These are phyloP conservation scores for Taiwanofungus camphoratus DNA, from an alignment of 1,284 basidiomycete genomes.

Conservation along the genomic window DNA sequence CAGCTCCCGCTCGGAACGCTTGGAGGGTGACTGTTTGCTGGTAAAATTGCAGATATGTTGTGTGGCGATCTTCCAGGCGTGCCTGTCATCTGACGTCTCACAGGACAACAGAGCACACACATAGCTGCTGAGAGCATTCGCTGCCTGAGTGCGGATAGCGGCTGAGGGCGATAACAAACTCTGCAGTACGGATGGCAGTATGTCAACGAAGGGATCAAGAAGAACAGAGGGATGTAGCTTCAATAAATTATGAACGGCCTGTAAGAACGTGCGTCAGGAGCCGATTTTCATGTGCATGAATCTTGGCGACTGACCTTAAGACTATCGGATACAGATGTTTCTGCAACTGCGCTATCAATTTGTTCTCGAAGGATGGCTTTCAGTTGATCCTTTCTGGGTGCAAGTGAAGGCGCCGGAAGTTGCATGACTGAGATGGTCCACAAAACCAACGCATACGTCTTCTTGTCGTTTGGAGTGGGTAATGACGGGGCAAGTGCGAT, in stretches of 20 bases:
- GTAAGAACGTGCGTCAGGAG: background rate
- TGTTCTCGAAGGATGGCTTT: slow-evolving; percentile 28
- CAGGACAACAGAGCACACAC: slow-evolving; percentile 26
- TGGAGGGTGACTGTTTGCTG: slow-evolving; percentile 18
- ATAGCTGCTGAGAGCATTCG: slow-evolving; percentile 36
- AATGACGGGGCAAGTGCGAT: slow-evolving; percentile 30
- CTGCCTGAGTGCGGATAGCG: slow-evolving; percentile 33
- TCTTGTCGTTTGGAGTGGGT: slow-evolving; percentile 36
- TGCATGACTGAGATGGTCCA: slow-evolving; percentile 46
- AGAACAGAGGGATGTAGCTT: slow-evolving; percentile 28
- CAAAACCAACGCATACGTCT: slow-evolving; percentile 41
- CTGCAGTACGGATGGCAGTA: slow-evolving; percentile 35
- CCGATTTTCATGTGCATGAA: background rate
- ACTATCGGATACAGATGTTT: slow-evolving; percentile 28
- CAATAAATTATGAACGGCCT: slow-evolving; percentile 40
- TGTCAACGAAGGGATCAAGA: slow-evolving; percentile 25
- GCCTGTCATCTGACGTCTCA: slow-evolving; percentile 8
- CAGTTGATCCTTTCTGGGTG: slow-evolving; percentile 25
- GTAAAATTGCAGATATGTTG: slow-evolving; percentile 26
- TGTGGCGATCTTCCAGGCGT: slow-evolving; percentile 13
- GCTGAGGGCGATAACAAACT: slow-evolving; percentile 29
- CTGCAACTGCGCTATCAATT: slow-evolving; percentile 18
- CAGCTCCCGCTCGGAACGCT: background rate
- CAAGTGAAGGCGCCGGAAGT: slow-evolving; percentile 41
- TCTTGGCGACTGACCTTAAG: slow-evolving; percentile 33